Evolutionary conservation across 108 stramenopile genomes (phyloP).

Genomic region (Phaeodactylum tricornutum): DNA sequence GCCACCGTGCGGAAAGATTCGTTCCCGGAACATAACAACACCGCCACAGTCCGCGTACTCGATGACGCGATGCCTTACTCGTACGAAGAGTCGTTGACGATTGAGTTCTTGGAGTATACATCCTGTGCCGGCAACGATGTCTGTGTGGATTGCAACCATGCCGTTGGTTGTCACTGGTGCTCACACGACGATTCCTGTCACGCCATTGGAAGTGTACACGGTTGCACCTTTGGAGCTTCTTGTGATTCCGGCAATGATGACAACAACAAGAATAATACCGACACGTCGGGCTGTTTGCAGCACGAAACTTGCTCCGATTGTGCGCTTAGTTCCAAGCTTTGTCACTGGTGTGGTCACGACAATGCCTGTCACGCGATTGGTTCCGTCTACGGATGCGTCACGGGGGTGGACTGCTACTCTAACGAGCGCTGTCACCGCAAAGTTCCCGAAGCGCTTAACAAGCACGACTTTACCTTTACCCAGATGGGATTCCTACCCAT

Average conservation of each 20-base stretch:
- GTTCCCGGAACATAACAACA: too few species aligned
- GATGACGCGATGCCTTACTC: too few species aligned
- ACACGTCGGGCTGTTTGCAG: constrained; percentile 24
- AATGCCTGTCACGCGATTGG: constrained; percentile 77
- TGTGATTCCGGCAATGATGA: constrained; percentile 7
- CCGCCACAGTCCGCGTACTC: too few species aligned
- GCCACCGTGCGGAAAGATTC: too few species aligned
- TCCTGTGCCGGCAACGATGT: too few species aligned
- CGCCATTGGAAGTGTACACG: constrained; percentile 35
- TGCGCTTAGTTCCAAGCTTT: constrained; percentile 33
- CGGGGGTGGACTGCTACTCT: constrained; percentile 78
- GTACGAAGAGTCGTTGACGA: too few species aligned
- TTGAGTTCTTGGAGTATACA: too few species aligned
- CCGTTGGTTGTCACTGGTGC: constrained; percentile 47
- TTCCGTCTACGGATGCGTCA: constrained; percentile 64
- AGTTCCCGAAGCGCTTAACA: constrained; percentile 40
- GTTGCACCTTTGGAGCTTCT: constrained; percentile 28
- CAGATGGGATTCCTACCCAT: constrained; percentile 31
- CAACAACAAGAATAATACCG: not conserved
- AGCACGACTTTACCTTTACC: constrained; percentile 19
- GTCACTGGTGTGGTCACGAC: constrained; percentile 79
- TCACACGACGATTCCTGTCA: constrained; percentile 32
- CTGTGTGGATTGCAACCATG: not conserved
- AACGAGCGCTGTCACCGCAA: constrained; percentile 69
- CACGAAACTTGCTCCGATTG: constrained; percentile 56